A percentile compares a stretch with the other conserved stretches of the same genome.
Evolutionary conservation across 768 basidiomycete genomes (phyloP).

Genomic region (Tephrocybe sp.): DNA sequence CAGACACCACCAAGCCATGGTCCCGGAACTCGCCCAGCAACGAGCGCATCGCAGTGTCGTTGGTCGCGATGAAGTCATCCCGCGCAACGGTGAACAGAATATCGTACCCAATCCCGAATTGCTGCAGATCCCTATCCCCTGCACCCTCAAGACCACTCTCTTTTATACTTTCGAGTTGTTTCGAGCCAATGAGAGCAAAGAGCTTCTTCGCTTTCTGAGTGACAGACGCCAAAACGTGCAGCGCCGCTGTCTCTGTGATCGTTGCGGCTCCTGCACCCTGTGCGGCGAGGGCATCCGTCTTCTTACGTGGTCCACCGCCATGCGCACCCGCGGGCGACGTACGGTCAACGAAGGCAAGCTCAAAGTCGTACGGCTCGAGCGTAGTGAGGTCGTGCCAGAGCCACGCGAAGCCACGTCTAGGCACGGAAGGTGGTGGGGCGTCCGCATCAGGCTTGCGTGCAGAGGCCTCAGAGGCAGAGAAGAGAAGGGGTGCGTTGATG

Average conservation of each 20-base stretch:
- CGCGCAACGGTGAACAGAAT: slow-evolving; percentile 72
- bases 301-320: slow-evolving; percentile 37
- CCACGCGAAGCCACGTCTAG: slow-evolving; percentile 63
- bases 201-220: slow-evolving; percentile 85
- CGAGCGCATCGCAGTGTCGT: slow-evolving; percentile 79
- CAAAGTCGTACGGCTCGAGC: slow-evolving; percentile 76
- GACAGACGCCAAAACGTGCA: slow-evolving; percentile 84
- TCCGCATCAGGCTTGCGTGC: slow-evolving; percentile 45
- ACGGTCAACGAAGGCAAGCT: slow-evolving; percentile 68
- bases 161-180: slow-evolving; percentile 65
- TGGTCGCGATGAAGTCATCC: slow-evolving; percentile 86
- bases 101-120: slow-evolving; percentile 62
- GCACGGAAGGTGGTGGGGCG: slow-evolving; percentile 15
- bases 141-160: slow-evolving; percentile 28
- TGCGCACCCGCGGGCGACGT: slow-evolving; percentile 58
- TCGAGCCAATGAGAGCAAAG: slow-evolving; percentile 68
- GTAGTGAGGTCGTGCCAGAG: slow-evolving; percentile 93
- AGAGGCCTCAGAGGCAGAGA: slow-evolving; percentile 67
- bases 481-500: slow-evolving; percentile 80
- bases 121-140: slow-evolving; percentile 42
- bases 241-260: slow-evolving; percentile 75
- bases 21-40: slow-evolving; percentile 90
- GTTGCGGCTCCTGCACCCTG: slow-evolving; percentile 32
- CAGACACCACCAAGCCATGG: slow-evolving; percentile 75
- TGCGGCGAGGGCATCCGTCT: slow-evolving; percentile 23